phyloP scores from a whole-genome alignment of 352 stramenopile genomes.

The Phytophthora colocasiae region DNA sequence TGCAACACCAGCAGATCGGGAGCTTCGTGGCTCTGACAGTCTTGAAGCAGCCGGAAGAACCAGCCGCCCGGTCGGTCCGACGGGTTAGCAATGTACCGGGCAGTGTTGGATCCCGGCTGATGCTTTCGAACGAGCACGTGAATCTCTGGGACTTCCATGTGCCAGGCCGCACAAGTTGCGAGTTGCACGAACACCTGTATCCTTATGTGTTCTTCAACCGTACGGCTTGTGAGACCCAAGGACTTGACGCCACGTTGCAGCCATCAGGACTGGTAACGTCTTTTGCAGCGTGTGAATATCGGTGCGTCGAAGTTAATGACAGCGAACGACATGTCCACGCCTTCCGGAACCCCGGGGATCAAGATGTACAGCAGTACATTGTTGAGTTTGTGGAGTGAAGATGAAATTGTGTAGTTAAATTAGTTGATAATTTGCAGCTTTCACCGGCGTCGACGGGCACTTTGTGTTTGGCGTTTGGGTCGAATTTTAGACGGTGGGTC shows the following conservation, averaged over 20 bases:
- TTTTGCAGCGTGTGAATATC: slow-evolving; percentile 40
- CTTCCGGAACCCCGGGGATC: slow-evolving; percentile 38
- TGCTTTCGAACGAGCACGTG: slow-evolving; percentile 44
- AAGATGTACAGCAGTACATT: slow-evolving; percentile 46
- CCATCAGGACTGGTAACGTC: slow-evolving; percentile 27
- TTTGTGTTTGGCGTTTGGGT: slow-evolving; percentile 4
- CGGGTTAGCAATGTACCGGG: slow-evolving; percentile 20
- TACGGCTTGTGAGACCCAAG: slow-evolving; percentile 34
- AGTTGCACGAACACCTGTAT: slow-evolving; percentile 46
- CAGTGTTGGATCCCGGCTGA: slow-evolving; percentile 35
- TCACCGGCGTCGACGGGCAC: slow-evolving; percentile 2
- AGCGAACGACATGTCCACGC: slow-evolving; percentile 38
- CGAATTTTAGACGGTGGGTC: neutral
- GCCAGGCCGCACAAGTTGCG: slow-evolving; percentile 30
- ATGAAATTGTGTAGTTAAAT: neutral
- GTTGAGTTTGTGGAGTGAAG: slow-evolving; percentile 41
- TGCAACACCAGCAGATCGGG: slow-evolving; percentile 18
- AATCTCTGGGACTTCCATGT: slow-evolving; percentile 55
- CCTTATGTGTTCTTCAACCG: slow-evolving; percentile 58
- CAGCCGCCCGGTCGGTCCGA: neutral
- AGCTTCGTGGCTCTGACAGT: slow-evolving; percentile 36
- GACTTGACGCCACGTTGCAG: slow-evolving; percentile 38
- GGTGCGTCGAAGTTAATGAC: slow-evolving; percentile 42
- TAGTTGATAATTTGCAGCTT: too few species aligned
- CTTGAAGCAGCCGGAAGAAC: slow-evolving; percentile 28